Percentiles rank a stretch among this genome's conserved stretches.
Conservation (phyloP, 371 early-diverging fungal genomes). For the Dinochytrium kinnereticum region DNA sequence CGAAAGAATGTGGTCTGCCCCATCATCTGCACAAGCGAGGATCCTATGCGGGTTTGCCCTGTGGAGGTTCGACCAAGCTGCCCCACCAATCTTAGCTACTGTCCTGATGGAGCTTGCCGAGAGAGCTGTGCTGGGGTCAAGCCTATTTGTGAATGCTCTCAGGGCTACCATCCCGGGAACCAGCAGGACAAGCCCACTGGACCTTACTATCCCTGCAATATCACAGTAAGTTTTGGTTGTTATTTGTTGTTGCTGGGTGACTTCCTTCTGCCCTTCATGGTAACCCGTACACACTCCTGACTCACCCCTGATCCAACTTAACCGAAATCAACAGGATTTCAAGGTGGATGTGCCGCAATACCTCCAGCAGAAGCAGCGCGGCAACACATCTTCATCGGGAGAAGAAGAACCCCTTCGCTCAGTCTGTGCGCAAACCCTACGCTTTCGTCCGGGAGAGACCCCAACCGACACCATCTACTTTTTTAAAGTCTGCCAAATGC, state of each 20-base stretch:
- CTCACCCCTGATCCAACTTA: too few species aligned
- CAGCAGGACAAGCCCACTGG: conserved; percentile 39
- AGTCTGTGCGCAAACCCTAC: conserved; percentile 4
- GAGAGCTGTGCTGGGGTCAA: conserved; percentile 53
- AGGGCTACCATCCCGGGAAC: conserved; percentile 34
- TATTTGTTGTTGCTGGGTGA: too few species aligned
- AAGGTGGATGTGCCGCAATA: conserved; percentile 17
- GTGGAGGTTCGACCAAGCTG: conserved; percentile 49
- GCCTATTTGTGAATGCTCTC: conserved; percentile 40
- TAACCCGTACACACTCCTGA: too few species aligned
- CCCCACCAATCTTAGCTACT: conserved; percentile 54
- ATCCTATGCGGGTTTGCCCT: conserved; percentile 47
- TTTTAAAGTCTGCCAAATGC: conserved; percentile 21
- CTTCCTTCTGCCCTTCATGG: too few species aligned
- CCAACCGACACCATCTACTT: not conserved
- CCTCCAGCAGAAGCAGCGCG: conserved; percentile 3
- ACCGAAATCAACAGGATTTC: conserved; percentile 1
- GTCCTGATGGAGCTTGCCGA: conserved; percentile 64
- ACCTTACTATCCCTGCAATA: conserved; percentile 32
- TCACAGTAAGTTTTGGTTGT: conserved; percentile 7
- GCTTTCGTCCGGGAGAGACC: not conserved
- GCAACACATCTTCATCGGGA: not conserved
- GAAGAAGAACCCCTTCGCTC: conserved; percentile 21
- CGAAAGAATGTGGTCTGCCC: conserved; percentile 55
- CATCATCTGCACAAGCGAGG: conserved; percentile 55